Evolutionary conservation across 305 asterid species (phyloP).

Genomic region (Withania somnifera): DNA sequence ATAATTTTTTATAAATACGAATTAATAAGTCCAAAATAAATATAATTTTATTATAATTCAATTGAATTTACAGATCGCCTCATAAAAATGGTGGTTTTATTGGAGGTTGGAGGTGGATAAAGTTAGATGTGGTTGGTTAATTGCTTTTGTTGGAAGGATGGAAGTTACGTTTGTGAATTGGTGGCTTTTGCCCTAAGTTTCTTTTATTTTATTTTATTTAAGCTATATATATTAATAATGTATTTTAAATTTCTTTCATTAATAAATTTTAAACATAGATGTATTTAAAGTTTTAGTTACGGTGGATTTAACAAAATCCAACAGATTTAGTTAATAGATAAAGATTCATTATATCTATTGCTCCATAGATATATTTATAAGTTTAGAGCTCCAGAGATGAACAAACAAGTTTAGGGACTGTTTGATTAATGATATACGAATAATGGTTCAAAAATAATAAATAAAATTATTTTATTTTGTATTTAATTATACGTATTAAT

Average conservation of each 20-base stretch:
- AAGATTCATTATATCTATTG: too few relatives aligned
- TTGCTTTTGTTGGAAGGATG: conserved; percentile 1
- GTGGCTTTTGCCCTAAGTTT: too few relatives aligned
- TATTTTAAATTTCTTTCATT: not conserved
- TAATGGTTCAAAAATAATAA: too few relatives aligned
- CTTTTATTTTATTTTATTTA: not conserved
- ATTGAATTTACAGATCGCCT: not conserved
- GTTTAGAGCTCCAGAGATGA: too few relatives aligned
- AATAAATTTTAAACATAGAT: not conserved
- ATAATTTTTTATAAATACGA: too few relatives aligned
- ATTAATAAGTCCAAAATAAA: not conserved
- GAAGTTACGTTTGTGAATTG: not conserved
- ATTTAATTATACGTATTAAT: too few relatives aligned
- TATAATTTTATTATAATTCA: not conserved
- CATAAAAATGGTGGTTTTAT: not conserved
- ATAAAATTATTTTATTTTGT: too few relatives aligned
- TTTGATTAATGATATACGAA: too few relatives aligned
- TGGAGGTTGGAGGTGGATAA: not conserved
- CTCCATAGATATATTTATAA: too few relatives aligned
- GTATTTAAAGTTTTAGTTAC: not conserved
- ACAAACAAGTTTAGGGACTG: too few relatives aligned
- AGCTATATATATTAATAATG: not conserved
- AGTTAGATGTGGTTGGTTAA: conserved; percentile 1
- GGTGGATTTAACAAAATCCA: not conserved
- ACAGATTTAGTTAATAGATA: not conserved